Percentiles rank a stretch among this genome's conserved stretches.
These are phyloP conservation scores for Apiotrichum brassicae DNA, from an alignment of 1,284 basidiomycete species.

Conservation along the genomic window DNA sequence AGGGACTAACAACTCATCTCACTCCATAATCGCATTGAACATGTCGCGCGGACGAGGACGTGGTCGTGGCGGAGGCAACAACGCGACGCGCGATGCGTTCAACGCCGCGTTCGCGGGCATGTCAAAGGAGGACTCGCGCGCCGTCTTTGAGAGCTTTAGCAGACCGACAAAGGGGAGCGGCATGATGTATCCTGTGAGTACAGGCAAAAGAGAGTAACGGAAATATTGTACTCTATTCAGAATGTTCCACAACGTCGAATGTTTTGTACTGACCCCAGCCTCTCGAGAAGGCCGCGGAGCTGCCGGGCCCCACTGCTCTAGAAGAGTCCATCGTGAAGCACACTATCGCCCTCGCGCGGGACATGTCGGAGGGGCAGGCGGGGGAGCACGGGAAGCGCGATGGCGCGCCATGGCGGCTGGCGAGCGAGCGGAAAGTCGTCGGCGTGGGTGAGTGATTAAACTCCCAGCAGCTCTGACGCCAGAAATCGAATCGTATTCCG, in stretches of 20 bases:
- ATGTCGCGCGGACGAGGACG: conserved; percentile 14
- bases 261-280: conserved; percentile 22
- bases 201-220: no score
- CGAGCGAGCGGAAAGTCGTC: conserved; percentile 33
- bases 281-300: conserved; percentile 25
- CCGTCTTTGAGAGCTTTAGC: conserved; percentile 17
- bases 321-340: conserved; percentile 23
- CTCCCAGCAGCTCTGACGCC: not conserved
- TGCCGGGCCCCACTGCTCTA: conserved; percentile 21
- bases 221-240: no score
- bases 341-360: conserved; percentile 18
- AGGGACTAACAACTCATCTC: no score
- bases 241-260: no score
- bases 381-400: conserved; percentile 2
- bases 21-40: not conserved
- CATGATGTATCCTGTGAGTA: conserved; percentile 40
- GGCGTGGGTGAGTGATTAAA: conserved; percentile 32
- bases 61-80: conserved; percentile 13
- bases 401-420: conserved; percentile 36
- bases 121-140: conserved; percentile 21
- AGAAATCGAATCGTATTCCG: conserved; percentile 46
- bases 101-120: conserved; percentile 21
- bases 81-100: conserved; percentile 17
- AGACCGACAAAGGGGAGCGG: conserved; percentile 28
- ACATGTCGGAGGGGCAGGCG: conserved; percentile 18